A percentile compares a stretch with the other conserved stretches of the same genome.
phyloP scores from a whole-genome alignment of 306 rosid species.

The Quercus dentata region DNA sequence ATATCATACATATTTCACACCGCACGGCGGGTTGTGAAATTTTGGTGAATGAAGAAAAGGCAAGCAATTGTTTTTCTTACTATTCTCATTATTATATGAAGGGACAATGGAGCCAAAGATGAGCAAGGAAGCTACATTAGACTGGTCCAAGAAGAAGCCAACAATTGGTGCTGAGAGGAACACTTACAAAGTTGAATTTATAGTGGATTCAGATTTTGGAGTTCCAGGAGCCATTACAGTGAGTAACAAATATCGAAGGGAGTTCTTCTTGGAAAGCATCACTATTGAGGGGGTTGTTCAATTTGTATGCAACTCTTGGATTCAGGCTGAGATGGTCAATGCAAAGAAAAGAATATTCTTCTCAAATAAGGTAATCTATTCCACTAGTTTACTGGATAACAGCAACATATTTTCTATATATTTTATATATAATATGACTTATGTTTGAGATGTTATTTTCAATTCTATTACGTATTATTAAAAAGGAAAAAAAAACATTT shows the following conservation, averaged over 20 bases:
- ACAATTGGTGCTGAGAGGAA: not conserved
- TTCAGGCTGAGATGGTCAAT: slow-evolving; percentile 24
- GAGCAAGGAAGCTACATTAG: slow-evolving; percentile 32
- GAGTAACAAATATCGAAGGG: slow-evolving; percentile 21
- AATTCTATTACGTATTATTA: too few relatives aligned
- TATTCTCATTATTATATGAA: not conserved
- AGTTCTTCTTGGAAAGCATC: slow-evolving; percentile 41
- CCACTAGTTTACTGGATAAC: not conserved
- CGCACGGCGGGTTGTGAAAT: not conserved
- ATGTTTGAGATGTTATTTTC: too few relatives aligned
- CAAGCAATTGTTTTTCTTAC: not conserved
- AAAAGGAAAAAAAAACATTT: too few relatives aligned
- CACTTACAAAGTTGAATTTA: slow-evolving; percentile 25
- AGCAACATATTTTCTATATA: too few relatives aligned
- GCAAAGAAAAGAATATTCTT: slow-evolving; percentile 36
- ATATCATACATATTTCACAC: too few relatives aligned
- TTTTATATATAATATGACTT: too few relatives aligned
- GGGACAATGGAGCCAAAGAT: slow-evolving; percentile 33
- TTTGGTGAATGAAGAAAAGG: not conserved
- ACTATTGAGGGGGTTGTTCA: slow-evolving; percentile 8
- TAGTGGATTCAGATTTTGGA: slow-evolving; percentile 43
- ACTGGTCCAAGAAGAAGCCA: slow-evolving; percentile 8
- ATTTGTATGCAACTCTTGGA: slow-evolving; percentile 50
- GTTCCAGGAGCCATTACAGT: slow-evolving; percentile 38
- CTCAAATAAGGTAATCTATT: slow-evolving; percentile 28